Evolutionary conservation across 2,329 filamentous ascomycete species (phyloP).

Genomic region (Chrysoporthe puriensis): DNA sequence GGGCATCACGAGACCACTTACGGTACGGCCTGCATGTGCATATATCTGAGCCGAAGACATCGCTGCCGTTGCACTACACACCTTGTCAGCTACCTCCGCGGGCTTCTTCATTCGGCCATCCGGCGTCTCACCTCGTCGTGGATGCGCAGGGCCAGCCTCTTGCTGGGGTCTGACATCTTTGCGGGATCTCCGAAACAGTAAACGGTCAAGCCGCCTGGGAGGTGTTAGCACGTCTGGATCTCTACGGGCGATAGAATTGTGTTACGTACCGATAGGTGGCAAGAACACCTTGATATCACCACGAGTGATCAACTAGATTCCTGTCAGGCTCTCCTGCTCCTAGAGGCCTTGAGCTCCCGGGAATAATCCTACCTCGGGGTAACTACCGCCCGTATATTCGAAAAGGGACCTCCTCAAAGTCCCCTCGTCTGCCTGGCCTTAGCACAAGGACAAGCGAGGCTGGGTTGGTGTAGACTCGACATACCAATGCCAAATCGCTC

Average conservation of each 20-base stretch:
- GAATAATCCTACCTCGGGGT: slow-evolving; percentile 68
- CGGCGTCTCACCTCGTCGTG: slow-evolving; percentile 61
- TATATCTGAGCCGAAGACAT: slow-evolving; percentile 97
- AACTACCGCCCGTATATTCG: slow-evolving; percentile 94
- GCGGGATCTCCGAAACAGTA: slow-evolving; percentile 96
- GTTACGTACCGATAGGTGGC: slow-evolving; percentile 75
- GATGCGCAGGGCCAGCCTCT: slow-evolving; percentile 79
- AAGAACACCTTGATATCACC: slow-evolving; percentile 94
- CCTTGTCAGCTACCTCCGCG: slow-evolving; percentile 7
- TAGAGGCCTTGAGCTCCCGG: slow-evolving; percentile 31
- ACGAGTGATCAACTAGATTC: slow-evolving; percentile 75
- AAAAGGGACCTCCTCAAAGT: slow-evolving; percentile 85
- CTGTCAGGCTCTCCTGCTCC: not conserved
- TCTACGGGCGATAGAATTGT: not conserved
- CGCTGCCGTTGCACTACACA: slow-evolving; percentile 82
- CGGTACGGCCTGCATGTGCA: slow-evolving; percentile 92
- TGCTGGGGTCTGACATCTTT: slow-evolving; percentile 87
- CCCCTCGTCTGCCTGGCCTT: slow-evolving; percentile 69
- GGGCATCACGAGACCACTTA: slow-evolving; percentile 8
- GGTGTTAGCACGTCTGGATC: slow-evolving; percentile 31
- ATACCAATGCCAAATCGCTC: slow-evolving; percentile 87
- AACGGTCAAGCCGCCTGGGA: slow-evolving; percentile 78
- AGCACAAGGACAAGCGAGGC: slow-evolving; percentile 30
- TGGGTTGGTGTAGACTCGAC: slow-evolving; percentile 30
- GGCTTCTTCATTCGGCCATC: not conserved